A percentile compares a stretch with the other conserved stretches of the same genome.
phyloP scores from a whole-genome alignment of 495 filamentous ascomycete genomes.

The Xylaria sp. region DNA sequence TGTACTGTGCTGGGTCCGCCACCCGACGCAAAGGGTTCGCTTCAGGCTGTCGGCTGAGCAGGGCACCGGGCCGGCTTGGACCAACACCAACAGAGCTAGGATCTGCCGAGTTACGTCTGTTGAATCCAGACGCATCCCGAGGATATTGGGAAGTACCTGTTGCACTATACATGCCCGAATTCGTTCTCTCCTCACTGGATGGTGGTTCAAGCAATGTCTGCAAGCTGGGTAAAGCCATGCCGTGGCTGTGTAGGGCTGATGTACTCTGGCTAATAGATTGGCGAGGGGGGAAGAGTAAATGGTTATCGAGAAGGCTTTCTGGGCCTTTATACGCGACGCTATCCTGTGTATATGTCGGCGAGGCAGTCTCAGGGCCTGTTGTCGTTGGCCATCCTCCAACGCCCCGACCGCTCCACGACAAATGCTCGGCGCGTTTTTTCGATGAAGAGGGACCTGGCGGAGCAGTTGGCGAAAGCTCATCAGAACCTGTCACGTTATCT shows the following conservation, averaged over 20 bases:
- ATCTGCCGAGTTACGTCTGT: slow-evolving; percentile 39
- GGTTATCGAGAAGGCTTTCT: slow-evolving; percentile 8
- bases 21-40: slow-evolving; percentile 8
- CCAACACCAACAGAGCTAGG: slow-evolving; percentile 27
- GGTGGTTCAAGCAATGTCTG: not conserved
- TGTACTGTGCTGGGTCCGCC: not conserved
- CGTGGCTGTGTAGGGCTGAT: not conserved
- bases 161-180: not conserved
- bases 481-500: slow-evolving; percentile 45
- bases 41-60: slow-evolving; percentile 32
- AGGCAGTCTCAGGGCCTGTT: slow-evolving; percentile 29
- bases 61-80: slow-evolving; percentile 28
- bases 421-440: slow-evolving; percentile 30
- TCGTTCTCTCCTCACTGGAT: slow-evolving; percentile 6
- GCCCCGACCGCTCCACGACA: slow-evolving; percentile 29
- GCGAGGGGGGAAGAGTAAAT: slow-evolving; percentile 22
- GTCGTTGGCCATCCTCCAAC: slow-evolving; percentile 27
- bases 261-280: slow-evolving; percentile 26
- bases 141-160: not conserved
- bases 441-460: slow-evolving; percentile 33
- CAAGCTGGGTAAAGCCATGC: not conserved
- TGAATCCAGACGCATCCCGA: slow-evolving; percentile 15
- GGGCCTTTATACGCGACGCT: slow-evolving; percentile 28
- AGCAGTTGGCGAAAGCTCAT: slow-evolving; percentile 43
- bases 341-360: slow-evolving; percentile 34